Conservation (phyloP, 2,329 filamentous ascomycete genomes). For the Didymellaceae sp. region DNA sequence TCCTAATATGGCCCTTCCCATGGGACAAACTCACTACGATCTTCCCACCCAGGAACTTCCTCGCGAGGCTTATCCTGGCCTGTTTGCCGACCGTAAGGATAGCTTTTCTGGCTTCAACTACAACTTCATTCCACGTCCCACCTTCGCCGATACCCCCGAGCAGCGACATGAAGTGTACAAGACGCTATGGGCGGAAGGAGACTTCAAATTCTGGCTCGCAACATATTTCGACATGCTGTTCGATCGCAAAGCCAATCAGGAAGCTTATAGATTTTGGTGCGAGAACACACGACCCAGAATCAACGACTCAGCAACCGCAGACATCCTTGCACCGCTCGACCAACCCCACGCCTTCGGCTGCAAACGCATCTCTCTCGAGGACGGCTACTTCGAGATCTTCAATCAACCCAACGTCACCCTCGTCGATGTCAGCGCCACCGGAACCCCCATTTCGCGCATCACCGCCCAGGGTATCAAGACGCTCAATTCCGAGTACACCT, state of each 20-base stretch:
- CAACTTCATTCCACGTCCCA: background rate
- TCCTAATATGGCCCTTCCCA: background rate
- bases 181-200: background rate
- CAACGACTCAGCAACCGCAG: background rate
- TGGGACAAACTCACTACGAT: background rate
- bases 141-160: background rate
- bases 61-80: background rate
- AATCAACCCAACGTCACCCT: constrained; percentile 1
- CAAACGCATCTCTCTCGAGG: background rate
- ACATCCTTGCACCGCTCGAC: background rate
- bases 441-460: background rate
- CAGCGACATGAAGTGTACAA: background rate
- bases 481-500: background rate
- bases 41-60: background rate
- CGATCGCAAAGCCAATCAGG: background rate
- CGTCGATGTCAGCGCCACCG: background rate
- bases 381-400: constrained; percentile 1
- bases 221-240: background rate
- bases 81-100: background rate
- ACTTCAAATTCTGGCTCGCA: constrained; percentile 3
- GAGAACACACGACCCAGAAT: background rate
- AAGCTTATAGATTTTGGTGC: background rate
- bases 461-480: background rate
- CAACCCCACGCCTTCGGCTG: background rate
- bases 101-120: background rate